Percentiles rank a stretch among this genome's conserved stretches.
Conservation (phyloP, 108 stramenopile genomes). For the Skeletonema potamos region DNA sequence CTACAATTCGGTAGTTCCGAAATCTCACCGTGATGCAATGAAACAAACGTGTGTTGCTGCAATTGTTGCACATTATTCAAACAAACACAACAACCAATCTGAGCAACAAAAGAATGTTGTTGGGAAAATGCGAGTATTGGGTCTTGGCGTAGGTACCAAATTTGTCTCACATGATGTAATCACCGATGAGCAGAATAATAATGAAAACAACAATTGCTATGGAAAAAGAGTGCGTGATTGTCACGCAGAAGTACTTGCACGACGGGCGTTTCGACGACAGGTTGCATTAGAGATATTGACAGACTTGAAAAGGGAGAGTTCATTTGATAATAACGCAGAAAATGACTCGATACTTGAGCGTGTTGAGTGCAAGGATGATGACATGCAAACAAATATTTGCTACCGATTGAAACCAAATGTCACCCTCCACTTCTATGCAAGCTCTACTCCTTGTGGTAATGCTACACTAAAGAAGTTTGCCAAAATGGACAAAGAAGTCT, state of each 20-base stretch:
- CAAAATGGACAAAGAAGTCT: constrained; percentile 76
- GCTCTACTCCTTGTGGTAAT: constrained; percentile 89
- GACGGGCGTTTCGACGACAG: constrained; percentile 74
- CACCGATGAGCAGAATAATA: constrained; percentile 29
- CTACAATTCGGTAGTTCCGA: constrained; percentile 50
- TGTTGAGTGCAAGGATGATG: neutral
- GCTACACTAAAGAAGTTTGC: constrained; percentile 83
- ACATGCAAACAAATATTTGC: neutral
- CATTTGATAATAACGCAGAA: neutral
- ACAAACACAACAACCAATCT: neutral
- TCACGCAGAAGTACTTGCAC: constrained; percentile 86
- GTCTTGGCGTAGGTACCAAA: constrained; percentile 86
- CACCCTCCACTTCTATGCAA: constrained; percentile 80
- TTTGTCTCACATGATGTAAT: constrained; percentile 61
- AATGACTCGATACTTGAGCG: constrained; percentile 24
- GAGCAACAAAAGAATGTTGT: neutral
- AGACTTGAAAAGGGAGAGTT: constrained; percentile 11
- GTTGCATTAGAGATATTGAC: constrained; percentile 61
- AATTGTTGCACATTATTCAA: constrained; percentile 61
- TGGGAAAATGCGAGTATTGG: constrained; percentile 53
- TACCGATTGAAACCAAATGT: constrained; percentile 58
- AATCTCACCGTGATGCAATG: constrained; percentile 43
- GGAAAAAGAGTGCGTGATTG: constrained; percentile 73
- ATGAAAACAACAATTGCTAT: constrained; percentile 24
- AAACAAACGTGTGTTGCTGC: constrained; percentile 76